Evolutionary conservation across 345 rosid species (phyloP), one percentile per base, ranked within the genome.

Genomic region (Aquilaria yunnanensis): DNA sequence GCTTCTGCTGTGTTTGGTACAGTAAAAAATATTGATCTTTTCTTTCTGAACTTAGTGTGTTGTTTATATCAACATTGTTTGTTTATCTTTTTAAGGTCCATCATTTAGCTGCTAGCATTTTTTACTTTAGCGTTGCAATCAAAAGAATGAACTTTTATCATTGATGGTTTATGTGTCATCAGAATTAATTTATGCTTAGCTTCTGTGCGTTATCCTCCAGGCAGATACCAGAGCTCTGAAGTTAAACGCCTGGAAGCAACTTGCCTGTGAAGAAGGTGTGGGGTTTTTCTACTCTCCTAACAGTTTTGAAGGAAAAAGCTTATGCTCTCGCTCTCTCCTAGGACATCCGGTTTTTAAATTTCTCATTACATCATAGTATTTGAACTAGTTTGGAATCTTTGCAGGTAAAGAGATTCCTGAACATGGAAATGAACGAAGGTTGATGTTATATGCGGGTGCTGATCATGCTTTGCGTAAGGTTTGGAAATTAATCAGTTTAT

Each of bases 211-310:
- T 63, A 51, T 61, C 60, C 73, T 80, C 72, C 85, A 93, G 98
- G 89, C 84, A 29, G 87, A 88, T 74, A 79, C 92, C 66, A 79
- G 83, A 70, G 71, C 81, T 68, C 63, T 90, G 71, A 90, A 88
- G 87, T 78, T 90, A 72, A 85, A 85, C 72, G 89, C 87, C 47
- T 93, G 97, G 97, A 85, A 88, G 70, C 95, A 88, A 78, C 92
- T 93, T 60, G 96, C 98, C 63, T 56, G 71, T 16, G 98, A 93
- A 82, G 96, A 93, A 77, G 97, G 98, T 89, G 74, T 67, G 68
- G 13, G 50, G 12, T 6, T 31, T 32, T 13, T 4, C 63, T 59
- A 32, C 10, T 3, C n/a, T 53, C 32, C 32, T n/a, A 12, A 54
- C 6, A 5, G 5, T 31, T 64, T 55, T 16, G 12, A 12, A 47